phyloP scores from a whole-genome alignment of 352 stramenopile species.

The Lagenidium giganteum region DNA sequence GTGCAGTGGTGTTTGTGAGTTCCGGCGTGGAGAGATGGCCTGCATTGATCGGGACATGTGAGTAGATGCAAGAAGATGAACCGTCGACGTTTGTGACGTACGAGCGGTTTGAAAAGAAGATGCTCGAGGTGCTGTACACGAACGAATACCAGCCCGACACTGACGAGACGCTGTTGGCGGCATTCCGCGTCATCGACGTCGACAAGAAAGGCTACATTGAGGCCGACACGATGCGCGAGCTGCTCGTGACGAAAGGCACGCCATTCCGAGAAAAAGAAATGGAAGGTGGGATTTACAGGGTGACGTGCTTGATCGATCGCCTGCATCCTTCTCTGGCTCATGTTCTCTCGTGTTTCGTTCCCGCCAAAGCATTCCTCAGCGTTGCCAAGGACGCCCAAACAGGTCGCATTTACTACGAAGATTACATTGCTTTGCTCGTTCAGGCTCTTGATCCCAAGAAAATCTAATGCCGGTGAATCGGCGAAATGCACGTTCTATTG shows the following conservation, averaged over 20 bases:
- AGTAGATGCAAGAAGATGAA: constrained; percentile 87
- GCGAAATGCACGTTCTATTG: neutral
- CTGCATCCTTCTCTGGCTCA: neutral
- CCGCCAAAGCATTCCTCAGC: constrained; percentile 78
- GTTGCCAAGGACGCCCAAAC: constrained; percentile 82
- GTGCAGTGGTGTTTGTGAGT: constrained; percentile 21
- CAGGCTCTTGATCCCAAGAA: constrained; percentile 47
- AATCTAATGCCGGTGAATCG: constrained; percentile 8
- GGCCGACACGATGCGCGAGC: constrained; percentile 81
- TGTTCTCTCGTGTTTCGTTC: constrained; percentile 3
- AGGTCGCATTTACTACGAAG: constrained; percentile 89
- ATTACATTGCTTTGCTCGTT: constrained; percentile 84
- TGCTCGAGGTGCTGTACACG: constrained; percentile 88
- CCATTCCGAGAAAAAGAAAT: constrained; percentile 90
- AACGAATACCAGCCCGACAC: constrained; percentile 87
- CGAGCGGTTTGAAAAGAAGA: constrained; percentile 91
- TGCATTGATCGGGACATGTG: constrained; percentile 1
- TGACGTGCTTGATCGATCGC: neutral
- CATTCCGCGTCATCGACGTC: constrained; percentile 66
- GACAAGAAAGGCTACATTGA: constrained; percentile 89
- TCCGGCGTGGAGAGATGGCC: too few relatives aligned
- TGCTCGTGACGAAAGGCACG: constrained; percentile 86
- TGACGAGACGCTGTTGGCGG: constrained; percentile 83
- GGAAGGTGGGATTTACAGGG: constrained; percentile 41
- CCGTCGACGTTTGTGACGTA: constrained; percentile 87